Conservation (phyloP, 2,329 filamentous ascomycete species). For the Penicillium sclerotiorum region DNA sequence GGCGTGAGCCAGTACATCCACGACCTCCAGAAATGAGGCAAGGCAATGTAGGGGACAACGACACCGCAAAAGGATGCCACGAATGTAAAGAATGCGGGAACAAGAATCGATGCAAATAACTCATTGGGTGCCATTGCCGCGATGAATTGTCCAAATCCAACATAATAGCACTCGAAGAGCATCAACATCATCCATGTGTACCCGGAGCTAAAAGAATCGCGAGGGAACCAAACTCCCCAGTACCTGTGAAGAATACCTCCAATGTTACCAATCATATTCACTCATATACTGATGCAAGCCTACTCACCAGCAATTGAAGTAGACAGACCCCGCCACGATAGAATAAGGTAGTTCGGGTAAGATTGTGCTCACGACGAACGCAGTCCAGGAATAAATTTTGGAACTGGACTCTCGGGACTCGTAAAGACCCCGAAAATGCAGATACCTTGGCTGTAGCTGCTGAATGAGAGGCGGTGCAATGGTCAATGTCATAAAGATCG, state of each 20-base stretch:
- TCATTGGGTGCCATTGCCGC: slow-evolving; percentile 69
- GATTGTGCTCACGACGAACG: slow-evolving; percentile 67
- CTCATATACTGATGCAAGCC: neutral
- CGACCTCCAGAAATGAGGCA: slow-evolving; percentile 67
- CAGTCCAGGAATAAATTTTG: slow-evolving; percentile 78
- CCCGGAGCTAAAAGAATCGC: slow-evolving; percentile 60
- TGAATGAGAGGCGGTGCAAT: slow-evolving; percentile 75
- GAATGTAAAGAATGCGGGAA: slow-evolving; percentile 70
- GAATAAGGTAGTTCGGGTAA: slow-evolving; percentile 72
- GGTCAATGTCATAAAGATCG: slow-evolving; percentile 74
- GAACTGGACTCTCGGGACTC: slow-evolving; percentile 72
- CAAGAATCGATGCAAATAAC: slow-evolving; percentile 65
- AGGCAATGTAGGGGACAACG: slow-evolving; percentile 65
- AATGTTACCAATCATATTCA: neutral
- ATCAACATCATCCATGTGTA: slow-evolving; percentile 67
- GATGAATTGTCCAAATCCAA: slow-evolving; percentile 68
- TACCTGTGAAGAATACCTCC: slow-evolving; percentile 43
- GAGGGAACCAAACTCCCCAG: slow-evolving; percentile 57
- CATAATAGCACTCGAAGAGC: slow-evolving; percentile 67
- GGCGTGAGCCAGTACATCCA: slow-evolving; percentile 71
- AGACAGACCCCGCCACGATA: slow-evolving; percentile 65
- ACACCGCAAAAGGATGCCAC: slow-evolving; percentile 75
- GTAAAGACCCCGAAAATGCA: slow-evolving; percentile 68
- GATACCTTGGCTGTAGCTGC: slow-evolving; percentile 73
- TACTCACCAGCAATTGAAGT: slow-evolving; percentile 65